phyloP scores from a whole-genome alignment of 2,329 filamentous ascomycete species.

The Clonostachys rosea region DNA sequence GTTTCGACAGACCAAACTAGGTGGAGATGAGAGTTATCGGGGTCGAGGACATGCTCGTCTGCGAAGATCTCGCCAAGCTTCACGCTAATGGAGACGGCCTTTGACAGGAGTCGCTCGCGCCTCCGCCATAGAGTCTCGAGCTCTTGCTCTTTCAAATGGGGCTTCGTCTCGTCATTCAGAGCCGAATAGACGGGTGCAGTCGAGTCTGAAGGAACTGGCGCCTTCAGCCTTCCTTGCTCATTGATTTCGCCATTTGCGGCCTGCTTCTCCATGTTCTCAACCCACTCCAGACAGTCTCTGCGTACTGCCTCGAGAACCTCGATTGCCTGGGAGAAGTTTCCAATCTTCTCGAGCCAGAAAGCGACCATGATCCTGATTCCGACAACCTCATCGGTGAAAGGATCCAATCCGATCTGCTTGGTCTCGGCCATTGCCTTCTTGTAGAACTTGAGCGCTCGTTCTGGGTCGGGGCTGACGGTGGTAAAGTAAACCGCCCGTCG shows the following conservation, averaged over 20 bases:
- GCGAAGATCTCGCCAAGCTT: constrained; percentile 84
- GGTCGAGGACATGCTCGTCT: constrained; percentile 68
- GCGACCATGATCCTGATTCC: constrained; percentile 83
- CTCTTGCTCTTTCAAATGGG: constrained; percentile 11
- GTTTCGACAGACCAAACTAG: constrained; percentile 81
- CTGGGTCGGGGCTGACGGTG: constrained; percentile 69
- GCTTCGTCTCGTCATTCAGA: constrained; percentile 3
- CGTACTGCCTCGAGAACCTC: constrained; percentile 75
- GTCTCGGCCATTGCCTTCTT: constrained; percentile 72
- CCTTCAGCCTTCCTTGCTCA: constrained; percentile 24
- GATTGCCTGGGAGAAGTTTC: constrained; percentile 65
- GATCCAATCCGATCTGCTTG: constrained; percentile 71
- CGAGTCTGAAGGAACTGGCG: background rate
- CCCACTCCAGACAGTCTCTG: constrained; percentile 61
- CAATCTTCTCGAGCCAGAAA: constrained; percentile 72
- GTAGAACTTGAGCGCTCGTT: constrained; percentile 79
- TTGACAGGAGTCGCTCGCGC: constrained; percentile 65
- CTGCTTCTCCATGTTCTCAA: constrained; percentile 47
- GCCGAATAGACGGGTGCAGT: background rate
- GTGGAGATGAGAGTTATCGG: constrained; percentile 66
- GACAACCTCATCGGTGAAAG: constrained; percentile 85
- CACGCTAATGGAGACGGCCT: constrained; percentile 69
- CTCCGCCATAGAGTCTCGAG: constrained; percentile 49
- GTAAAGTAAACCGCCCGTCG: constrained; percentile 84
- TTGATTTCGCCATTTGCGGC: constrained; percentile 40